Conservation (phyloP, 129 eudicot species). For the Helichrysum umbraculigerum region DNA sequence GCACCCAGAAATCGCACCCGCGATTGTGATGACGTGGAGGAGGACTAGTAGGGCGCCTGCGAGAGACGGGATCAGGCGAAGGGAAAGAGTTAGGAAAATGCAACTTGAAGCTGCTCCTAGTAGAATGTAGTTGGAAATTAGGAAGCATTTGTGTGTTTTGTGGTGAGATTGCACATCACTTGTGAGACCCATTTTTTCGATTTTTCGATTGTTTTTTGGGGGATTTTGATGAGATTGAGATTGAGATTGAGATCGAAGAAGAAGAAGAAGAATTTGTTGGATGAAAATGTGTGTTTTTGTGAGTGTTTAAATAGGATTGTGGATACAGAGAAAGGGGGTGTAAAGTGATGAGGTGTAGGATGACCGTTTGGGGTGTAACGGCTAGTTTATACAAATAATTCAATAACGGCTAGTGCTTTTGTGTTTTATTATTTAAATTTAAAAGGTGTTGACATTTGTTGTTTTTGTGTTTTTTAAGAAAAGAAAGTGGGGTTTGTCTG, state of each 20-base stretch:
- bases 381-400: constrained; percentile 10
- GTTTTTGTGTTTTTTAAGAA: not conserved
- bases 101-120: constrained; percentile 90
- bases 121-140: constrained; percentile 68
- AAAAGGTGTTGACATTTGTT: not conserved
- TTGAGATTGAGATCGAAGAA: constrained; percentile 5
- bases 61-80: constrained; percentile 79
- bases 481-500: not conserved
- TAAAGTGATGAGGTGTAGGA: not conserved
- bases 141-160: constrained; percentile 78
- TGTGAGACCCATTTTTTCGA: constrained; percentile 28
- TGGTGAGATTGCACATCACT: constrained; percentile 39
- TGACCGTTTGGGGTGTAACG: not conserved
- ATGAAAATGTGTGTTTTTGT: not conserved
- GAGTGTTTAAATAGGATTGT: not conserved
- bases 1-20: constrained; percentile 54
- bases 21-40: constrained; percentile 57
- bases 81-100: constrained; percentile 89
- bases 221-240: not conserved
- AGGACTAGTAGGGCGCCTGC: constrained; percentile 50
- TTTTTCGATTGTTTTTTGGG: not conserved
- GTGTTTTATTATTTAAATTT: too few species aligned
- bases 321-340: not conserved
- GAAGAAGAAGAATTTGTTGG: not conserved
- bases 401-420: not conserved